These are phyloP conservation scores for Prinsepia uniflora DNA, from an alignment of 306 rosid genomes.

Conservation along the genomic window DNA sequence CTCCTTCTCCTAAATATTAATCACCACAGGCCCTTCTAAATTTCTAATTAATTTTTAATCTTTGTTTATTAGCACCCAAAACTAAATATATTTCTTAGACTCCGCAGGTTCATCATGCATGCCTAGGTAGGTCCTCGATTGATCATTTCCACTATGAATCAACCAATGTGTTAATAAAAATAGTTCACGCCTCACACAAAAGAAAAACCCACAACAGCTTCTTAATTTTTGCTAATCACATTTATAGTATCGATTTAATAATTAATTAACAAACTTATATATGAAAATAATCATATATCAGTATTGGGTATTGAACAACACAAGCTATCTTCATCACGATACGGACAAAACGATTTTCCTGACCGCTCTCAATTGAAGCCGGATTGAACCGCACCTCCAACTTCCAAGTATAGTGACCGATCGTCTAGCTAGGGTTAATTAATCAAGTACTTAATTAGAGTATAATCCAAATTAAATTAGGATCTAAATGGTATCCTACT, in stretches of 20 bases:
- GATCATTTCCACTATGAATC: conserved; percentile 3
- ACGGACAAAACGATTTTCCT: conserved; percentile 16
- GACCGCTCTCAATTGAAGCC: conserved; percentile 15
- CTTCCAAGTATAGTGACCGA: too few relatives aligned
- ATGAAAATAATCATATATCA: neutral
- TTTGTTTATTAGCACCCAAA: neutral
- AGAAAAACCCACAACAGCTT: neutral
- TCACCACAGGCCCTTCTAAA: neutral
- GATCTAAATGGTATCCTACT: too few relatives aligned
- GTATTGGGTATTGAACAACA: neutral
- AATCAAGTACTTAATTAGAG: neutral
- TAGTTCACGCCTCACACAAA: neutral
- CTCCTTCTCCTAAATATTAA: neutral
- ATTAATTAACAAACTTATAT: too few relatives aligned
- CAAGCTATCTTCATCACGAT: neutral
- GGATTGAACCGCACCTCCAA: too few relatives aligned
- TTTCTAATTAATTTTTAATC: neutral
- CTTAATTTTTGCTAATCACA: neutral
- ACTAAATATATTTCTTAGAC: neutral
- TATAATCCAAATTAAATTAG: neutral
- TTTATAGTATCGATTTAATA: neutral
- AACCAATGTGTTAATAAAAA: neutral
- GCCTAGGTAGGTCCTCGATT: neutral
- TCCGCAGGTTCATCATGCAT: neutral
- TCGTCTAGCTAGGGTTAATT: too few relatives aligned